phyloP scores from a whole-genome alignment of 2,329 filamentous ascomycete species.

The Fusarium decemcellulare region DNA sequence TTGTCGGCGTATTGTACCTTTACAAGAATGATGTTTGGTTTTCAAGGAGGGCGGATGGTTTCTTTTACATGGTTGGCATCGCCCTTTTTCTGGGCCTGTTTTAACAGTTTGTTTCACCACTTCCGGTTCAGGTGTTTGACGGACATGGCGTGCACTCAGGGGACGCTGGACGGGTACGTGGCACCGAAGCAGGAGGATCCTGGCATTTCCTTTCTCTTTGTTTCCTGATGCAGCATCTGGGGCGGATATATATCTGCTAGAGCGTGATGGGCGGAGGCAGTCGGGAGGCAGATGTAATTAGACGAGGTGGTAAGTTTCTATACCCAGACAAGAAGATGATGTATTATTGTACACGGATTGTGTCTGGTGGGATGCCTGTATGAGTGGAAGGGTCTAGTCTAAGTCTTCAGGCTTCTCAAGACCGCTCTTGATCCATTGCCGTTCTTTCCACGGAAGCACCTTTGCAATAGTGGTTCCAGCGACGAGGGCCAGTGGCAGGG shows the following conservation, averaged over 20 bases:
- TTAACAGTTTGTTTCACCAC: slow-evolving; percentile 33
- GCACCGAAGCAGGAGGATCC: slow-evolving; percentile 31
- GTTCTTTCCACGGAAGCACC: slow-evolving; percentile 66
- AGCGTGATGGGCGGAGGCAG: slow-evolving; percentile 28
- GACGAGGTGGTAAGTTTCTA: slow-evolving; percentile 49
- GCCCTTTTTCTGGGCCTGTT: slow-evolving; percentile 34
- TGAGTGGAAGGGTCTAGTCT: slow-evolving; percentile 19
- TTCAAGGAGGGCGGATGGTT: slow-evolving; percentile 32
- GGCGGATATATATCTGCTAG: slow-evolving; percentile 43
- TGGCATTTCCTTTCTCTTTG: slow-evolving; percentile 45
- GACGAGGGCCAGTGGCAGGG: slow-evolving; percentile 87
- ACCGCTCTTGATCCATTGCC: slow-evolving; percentile 64
- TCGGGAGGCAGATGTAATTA: slow-evolving; percentile 51
- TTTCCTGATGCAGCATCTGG: slow-evolving; percentile 53
- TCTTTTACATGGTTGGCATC: slow-evolving; percentile 41
- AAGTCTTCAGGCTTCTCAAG: slow-evolving; percentile 52
- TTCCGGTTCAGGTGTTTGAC: slow-evolving; percentile 37
- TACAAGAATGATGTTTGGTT: slow-evolving; percentile 46
- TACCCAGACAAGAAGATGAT: slow-evolving; percentile 46
- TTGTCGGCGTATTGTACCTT: slow-evolving; percentile 50
- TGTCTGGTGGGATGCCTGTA: neutral
- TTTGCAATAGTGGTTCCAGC: slow-evolving; percentile 84
- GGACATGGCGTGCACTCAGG: slow-evolving; percentile 26
- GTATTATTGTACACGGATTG: slow-evolving; percentile 40
- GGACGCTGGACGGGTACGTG: slow-evolving; percentile 11